Evolutionary conservation across 371 early-diverging fungal genomes (phyloP), one percentile per base, ranked within the genome.

Genomic region (Gilbertella persicaria): DNA sequence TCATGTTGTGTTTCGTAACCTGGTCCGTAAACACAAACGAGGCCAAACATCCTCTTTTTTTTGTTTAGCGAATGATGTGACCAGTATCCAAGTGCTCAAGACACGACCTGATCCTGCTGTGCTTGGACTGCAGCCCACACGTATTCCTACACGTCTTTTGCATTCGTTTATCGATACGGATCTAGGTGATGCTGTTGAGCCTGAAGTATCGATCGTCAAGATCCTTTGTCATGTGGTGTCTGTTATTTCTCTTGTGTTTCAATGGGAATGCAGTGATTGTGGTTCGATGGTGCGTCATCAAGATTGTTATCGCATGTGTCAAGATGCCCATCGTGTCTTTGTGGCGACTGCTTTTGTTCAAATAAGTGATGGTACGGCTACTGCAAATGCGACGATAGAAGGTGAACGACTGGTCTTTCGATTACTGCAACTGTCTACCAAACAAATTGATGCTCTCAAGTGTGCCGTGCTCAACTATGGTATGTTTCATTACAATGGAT

Each of bases 201-300:
- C 20, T 8, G 24, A 5, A 19, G 24, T 19, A 29, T 13, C 37
- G 8, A 33, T 46, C 7, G 14, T 47, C 5, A 12, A 28, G 16
- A 4, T 47, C 3, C 36, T 29, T n/a, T 53, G 53, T 20, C 25
- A 13, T 9, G n/a, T 58, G 12, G 3, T 20, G 12, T n/a, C 29
- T 4, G 26, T 60, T 13, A 28, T 51, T 2, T 23, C 12, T 4
- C 13, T 66, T 12, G 26, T 20, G 0, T 14, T 70, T 6, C 38
- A 57, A 21, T 69, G 69, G 67, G 14, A 45, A 12, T 75, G 75
- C 26, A 16, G 26, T 1, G 45, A 53, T 1, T 75, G 75, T 33
- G 62, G 60, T 1, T 52, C 55, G 4, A 17, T 38, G 20, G 45
- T 72, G 0, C 45, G 14, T 1, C 39, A 55, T 13, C 33, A 50